Conservation (phyloP, 192 early-diverging fungal species). For the Cladochytrium replicatum region DNA sequence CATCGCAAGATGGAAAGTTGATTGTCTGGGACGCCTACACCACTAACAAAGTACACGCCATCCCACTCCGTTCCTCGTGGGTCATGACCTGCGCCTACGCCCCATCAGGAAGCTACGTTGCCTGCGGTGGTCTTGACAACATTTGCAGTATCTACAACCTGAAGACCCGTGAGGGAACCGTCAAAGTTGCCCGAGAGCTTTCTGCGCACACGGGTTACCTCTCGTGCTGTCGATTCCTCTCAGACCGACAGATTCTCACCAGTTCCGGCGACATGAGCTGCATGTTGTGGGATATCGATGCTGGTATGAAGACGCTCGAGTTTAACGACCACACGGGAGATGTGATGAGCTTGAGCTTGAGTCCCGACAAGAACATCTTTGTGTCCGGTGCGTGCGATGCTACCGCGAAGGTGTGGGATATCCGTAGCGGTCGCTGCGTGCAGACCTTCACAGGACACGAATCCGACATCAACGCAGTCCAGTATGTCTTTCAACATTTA, state of each 20-base stretch:
- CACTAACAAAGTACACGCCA: constrained; percentile 98
- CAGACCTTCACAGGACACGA: constrained; percentile 98
- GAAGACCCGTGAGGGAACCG: constrained; percentile 84
- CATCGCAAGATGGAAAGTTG: constrained; percentile 98
- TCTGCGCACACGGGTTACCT: constrained; percentile 96
- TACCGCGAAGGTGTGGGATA: constrained; percentile 98
- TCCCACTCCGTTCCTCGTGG: constrained; percentile 97
- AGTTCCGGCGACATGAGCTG: constrained; percentile 96
- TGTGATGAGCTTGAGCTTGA: constrained; percentile 94
- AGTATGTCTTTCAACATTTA: constrained; percentile 43
- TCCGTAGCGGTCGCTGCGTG: constrained; percentile 88
- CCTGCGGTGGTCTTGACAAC: constrained; percentile 99
- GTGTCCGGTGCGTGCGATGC: constrained; percentile 98
- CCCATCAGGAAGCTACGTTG: constrained; percentile 95
- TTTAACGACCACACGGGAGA: constrained; percentile 98
- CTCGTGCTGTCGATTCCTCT: constrained; percentile 93
- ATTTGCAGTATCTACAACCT: constrained; percentile 99
- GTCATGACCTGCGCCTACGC: constrained; percentile 99
- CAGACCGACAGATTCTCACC: constrained; percentile 92
- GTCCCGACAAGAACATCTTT: constrained; percentile 90
- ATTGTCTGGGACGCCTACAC: constrained; percentile 99
- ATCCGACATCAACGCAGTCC: constrained; percentile 97
- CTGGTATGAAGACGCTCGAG: constrained; percentile 92
- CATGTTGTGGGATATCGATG: constrained; percentile 99
- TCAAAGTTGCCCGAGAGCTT: constrained; percentile 90